Percentiles rank a stretch among this genome's conserved stretches.
These are phyloP conservation scores for Phaeolepiota aurea DNA, from an alignment of 768 basidiomycete species.

Conservation along the genomic window DNA sequence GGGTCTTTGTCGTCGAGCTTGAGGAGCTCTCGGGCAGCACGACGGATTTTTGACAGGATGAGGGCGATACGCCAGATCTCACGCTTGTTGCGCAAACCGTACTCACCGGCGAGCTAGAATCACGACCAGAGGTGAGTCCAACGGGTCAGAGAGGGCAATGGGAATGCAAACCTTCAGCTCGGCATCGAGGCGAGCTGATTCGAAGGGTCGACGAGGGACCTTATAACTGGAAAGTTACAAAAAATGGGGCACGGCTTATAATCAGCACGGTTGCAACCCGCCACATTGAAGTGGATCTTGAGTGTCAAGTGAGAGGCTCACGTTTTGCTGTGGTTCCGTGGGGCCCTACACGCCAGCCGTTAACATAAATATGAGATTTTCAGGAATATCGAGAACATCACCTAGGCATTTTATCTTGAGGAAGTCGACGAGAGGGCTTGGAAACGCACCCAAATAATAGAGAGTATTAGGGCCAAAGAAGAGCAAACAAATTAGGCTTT, in stretches of 20 bases:
- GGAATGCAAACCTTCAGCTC: constrained; percentile 83
- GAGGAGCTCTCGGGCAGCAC: constrained; percentile 99
- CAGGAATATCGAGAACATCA: constrained; percentile 29
- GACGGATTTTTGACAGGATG: constrained; percentile 98
- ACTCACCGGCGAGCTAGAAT: constrained; percentile 98
- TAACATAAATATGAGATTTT: constrained; percentile 17
- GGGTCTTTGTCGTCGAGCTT: constrained; percentile 99
- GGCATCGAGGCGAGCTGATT: constrained; percentile 96
- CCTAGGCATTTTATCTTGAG: constrained; percentile 80
- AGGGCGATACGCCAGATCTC: constrained; percentile 99
- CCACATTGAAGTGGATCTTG: constrained; percentile 64
- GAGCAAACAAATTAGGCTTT: constrained; percentile 29
- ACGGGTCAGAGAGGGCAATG: no score
- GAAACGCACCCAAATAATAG: constrained; percentile 14
- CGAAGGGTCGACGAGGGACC: constrained; percentile 96
- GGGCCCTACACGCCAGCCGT: constrained; percentile 53
- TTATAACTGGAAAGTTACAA: constrained; percentile 75
- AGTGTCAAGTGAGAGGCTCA: constrained; percentile 49
- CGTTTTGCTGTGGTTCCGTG: constrained; percentile 92
- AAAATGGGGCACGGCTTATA: constrained; percentile 62
- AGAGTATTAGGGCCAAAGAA: constrained; percentile 22
- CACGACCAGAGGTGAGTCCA: no score
- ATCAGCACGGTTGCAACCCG: constrained; percentile 55
- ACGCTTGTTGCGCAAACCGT: constrained; percentile 99
- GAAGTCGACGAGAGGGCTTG: constrained; percentile 25